Evolutionary conservation across 768 basidiomycete species (phyloP).

Genomic region (Kockovaella imperatae): DNA sequence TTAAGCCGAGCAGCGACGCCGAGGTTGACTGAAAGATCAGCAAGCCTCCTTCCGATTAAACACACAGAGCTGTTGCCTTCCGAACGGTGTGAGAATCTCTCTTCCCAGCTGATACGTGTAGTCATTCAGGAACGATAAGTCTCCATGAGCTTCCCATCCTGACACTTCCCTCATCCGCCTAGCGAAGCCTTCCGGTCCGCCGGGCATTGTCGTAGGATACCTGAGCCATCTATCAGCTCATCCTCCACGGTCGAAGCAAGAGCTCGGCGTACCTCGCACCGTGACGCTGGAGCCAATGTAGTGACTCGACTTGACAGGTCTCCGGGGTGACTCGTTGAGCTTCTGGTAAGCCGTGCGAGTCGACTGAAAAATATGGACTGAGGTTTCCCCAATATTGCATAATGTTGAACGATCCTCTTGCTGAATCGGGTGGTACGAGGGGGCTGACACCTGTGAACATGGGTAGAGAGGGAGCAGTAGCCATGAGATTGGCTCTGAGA

Average conservation of each 20-base stretch:
- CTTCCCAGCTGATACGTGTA: slow-evolving; percentile 85
- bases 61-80: slow-evolving; percentile 67
- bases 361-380: slow-evolving; percentile 39
- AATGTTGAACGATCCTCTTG: slow-evolving; percentile 27
- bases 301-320: slow-evolving; percentile 28
- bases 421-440: slow-evolving; percentile 20
- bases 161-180: slow-evolving; percentile 15
- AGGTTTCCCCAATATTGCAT: slow-evolving; percentile 43
- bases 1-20: slow-evolving; percentile 60
- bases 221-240: slow-evolving; percentile 6
- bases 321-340: slow-evolving; percentile 30
- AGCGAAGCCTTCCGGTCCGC: slow-evolving; percentile 26
- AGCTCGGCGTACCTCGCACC: slow-evolving; percentile 29
- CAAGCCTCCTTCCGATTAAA: background rate
- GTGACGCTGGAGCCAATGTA: slow-evolving; percentile 44
- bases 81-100: slow-evolving; percentile 81
- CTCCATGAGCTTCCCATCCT: slow-evolving; percentile 51
- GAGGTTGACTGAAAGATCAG: slow-evolving; percentile 50
- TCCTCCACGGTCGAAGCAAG: too few species aligned
- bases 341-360: slow-evolving; percentile 38
- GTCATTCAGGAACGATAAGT: slow-evolving; percentile 66
- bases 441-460: slow-evolving; percentile 33
- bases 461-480: slow-evolving; percentile 35
- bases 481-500: slow-evolving; percentile 30
- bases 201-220: slow-evolving; percentile 33